phyloP scores from a whole-genome alignment of 768 basidiomycete species.

The Kwoniella dendrophila region DNA sequence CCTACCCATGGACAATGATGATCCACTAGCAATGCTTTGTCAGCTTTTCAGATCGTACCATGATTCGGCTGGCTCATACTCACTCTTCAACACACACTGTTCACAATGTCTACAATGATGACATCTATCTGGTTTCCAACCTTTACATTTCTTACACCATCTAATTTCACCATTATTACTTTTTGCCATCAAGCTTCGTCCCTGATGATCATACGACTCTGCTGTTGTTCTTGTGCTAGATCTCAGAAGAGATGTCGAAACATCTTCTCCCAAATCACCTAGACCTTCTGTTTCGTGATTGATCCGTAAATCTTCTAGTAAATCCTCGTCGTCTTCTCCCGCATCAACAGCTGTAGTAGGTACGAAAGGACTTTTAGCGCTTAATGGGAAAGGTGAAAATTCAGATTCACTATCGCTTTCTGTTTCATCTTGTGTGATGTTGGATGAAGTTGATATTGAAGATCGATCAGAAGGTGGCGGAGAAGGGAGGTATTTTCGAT shows the following conservation, averaged over 20 bases:
- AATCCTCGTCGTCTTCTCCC: slow-evolving; percentile 15
- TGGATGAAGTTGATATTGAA: too few relatives aligned
- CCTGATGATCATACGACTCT: too few relatives aligned
- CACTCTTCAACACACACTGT: slow-evolving; percentile 48
- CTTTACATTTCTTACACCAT: slow-evolving; percentile 52
- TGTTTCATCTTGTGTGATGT: not conserved
- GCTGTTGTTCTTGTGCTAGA: not conserved
- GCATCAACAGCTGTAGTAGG: slow-evolving; percentile 20
- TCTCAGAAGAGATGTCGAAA: not conserved
- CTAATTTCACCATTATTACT: slow-evolving; percentile 41
- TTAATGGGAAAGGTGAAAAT: slow-evolving; percentile 31
- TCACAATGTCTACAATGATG: slow-evolving; percentile 54
- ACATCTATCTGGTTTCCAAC: slow-evolving; percentile 53
- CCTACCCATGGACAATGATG: slow-evolving; percentile 55
- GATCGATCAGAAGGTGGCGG: not conserved
- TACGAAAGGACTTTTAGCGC: slow-evolving; percentile 27
- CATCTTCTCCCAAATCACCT: not conserved
- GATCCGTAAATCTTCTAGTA: slow-evolving; percentile 2
- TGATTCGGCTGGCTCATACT: slow-evolving; percentile 5
- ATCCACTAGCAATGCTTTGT: slow-evolving; percentile 41
- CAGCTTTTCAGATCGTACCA: slow-evolving; percentile 6
- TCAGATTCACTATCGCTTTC: slow-evolving; percentile 12
- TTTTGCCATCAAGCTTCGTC: slow-evolving; percentile 38
- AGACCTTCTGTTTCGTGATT: not conserved
- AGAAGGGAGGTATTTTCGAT: not conserved